phyloP scores from a whole-genome alignment of 257 asterid species.

The Solanum tacnaense region DNA sequence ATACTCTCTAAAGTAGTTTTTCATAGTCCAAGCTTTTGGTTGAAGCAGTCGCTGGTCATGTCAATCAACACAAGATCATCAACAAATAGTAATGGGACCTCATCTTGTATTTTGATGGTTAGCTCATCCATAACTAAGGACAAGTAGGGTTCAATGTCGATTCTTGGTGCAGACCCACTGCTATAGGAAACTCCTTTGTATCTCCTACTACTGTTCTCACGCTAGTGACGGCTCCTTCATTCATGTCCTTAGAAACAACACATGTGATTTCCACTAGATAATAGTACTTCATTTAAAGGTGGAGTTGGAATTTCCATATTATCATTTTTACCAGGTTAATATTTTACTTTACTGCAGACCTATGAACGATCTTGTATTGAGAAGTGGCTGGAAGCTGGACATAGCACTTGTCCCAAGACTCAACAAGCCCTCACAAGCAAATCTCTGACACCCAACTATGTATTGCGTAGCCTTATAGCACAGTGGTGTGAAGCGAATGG shows the following conservation, averaged over 20 bases:
- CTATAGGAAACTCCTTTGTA: not conserved
- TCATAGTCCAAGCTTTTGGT: not conserved
- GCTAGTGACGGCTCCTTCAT: not conserved
- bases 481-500: conserved; percentile 10
- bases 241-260: not conserved
- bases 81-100: not conserved
- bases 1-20: not conserved
- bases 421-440: conserved; percentile 7
- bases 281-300: not conserved
- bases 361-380: conserved; percentile 10
- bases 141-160: not conserved
- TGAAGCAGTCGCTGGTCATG: not conserved
- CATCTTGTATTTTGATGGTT: not conserved
- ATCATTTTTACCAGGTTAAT: not conserved
- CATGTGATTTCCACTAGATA: not conserved
- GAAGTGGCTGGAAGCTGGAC: conserved; percentile 7
- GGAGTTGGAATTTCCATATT: not conserved
- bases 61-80: not conserved
- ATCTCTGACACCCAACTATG: conserved; percentile 4
- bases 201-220: not conserved
- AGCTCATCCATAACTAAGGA: not conserved
- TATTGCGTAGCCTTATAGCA: conserved; percentile 5
- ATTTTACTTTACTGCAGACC: conserved; percentile 2
- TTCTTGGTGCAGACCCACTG: not conserved
- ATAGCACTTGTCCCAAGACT: conserved; percentile 9